These are phyloP conservation scores for Jasminum sambac DNA, from an alignment of 257 asterid species.

Conservation along the genomic window DNA sequence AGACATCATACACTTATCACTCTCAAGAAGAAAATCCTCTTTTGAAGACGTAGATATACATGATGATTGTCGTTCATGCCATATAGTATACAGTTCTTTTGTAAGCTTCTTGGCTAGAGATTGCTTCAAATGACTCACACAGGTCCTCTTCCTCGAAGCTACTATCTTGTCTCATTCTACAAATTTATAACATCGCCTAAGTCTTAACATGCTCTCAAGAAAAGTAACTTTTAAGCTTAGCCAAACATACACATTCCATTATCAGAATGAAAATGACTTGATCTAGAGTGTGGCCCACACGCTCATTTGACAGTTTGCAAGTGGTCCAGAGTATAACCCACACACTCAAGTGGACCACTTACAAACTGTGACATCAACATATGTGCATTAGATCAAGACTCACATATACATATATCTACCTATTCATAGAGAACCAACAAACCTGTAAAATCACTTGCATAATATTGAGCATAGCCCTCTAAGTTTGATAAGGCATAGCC, in stretches of 20 bases:
- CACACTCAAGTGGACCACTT: too few relatives aligned
- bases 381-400: too few relatives aligned
- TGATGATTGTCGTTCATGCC: conserved; percentile 83
- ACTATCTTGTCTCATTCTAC: conserved; percentile 69
- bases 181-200: conserved; percentile 1
- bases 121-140: conserved; percentile 75
- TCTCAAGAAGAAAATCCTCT: conserved; percentile 87
- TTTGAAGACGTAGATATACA: conserved; percentile 84
- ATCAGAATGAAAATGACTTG: neutral
- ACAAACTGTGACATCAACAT: too few relatives aligned
- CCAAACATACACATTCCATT: neutral
- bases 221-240: neutral
- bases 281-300: neutral
- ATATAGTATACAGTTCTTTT: conserved; percentile 75
- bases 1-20: conserved; percentile 87
- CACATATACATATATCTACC: neutral
- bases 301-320: too few relatives aligned
- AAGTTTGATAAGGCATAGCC: conserved; percentile 94
- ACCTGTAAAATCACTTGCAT: conserved; percentile 96
- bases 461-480: conserved; percentile 83
- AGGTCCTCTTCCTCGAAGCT: conserved; percentile 91
- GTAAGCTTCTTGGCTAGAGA: conserved; percentile 89
- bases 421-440: conserved; percentile 26
- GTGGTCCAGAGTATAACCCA: too few relatives aligned
- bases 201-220: neutral